A percentile compares a stretch with the other conserved stretches of the same genome.
phyloP scores from a whole-genome alignment of 805 yeast species.

The Ogataea nonfermentans region DNA sequence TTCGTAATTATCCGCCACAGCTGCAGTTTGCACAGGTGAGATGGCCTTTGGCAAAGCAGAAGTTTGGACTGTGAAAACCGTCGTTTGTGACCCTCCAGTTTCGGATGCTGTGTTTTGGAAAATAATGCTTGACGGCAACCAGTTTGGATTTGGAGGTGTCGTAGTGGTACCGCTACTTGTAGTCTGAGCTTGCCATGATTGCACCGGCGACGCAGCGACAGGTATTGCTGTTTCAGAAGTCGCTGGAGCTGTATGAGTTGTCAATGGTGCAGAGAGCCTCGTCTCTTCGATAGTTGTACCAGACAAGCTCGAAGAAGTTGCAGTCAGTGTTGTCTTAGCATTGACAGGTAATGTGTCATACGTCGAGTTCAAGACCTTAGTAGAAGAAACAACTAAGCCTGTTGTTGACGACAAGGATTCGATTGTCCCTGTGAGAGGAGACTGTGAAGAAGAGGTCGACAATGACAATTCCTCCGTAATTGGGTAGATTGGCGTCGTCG shows the following conservation, averaged over 20 bases:
- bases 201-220: constrained; percentile 1
- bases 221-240: background rate
- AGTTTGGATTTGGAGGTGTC: constrained; percentile 26
- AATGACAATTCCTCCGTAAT: too few relatives aligned
- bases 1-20: constrained; percentile 47
- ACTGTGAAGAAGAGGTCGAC: too few relatives aligned
- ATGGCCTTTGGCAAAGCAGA: constrained; percentile 74
- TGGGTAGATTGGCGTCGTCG: too few relatives aligned
- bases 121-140: constrained; percentile 46
- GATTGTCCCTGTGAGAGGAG: too few relatives aligned
- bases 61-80: constrained; percentile 36
- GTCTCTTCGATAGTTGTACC: too few relatives aligned
- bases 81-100: constrained; percentile 23
- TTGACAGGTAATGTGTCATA: background rate
- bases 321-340: constrained; percentile 2
- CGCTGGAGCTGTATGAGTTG: background rate
- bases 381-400: too few relatives aligned
- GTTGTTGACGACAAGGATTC: too few relatives aligned
- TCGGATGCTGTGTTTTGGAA: constrained; percentile 34
- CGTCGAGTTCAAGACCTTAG: too few relatives aligned
- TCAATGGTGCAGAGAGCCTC: background rate
- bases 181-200: constrained; percentile 1
- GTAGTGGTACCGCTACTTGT: constrained; percentile 1
- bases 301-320: background rate
- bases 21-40: constrained; percentile 51